Percentiles rank a stretch among this genome's conserved stretches.
These are phyloP conservation scores for Boletus pseudopeckii DNA, from an alignment of 768 basidiomycete genomes.

Conservation along the genomic window DNA sequence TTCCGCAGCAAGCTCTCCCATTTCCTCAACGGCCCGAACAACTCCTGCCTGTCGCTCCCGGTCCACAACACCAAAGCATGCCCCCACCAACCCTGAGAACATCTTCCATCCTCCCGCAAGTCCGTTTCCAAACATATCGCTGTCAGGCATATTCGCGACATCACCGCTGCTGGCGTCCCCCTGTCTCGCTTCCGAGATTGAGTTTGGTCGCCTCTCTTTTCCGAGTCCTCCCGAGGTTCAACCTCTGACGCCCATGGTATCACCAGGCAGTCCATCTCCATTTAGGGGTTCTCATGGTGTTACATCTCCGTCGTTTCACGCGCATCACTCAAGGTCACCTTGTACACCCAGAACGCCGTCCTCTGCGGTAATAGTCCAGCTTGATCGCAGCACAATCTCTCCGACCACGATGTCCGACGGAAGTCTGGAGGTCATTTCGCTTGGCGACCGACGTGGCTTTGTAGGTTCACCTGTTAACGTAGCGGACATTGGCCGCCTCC, in stretches of 20 bases:
- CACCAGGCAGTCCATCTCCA: slow-evolving; percentile 8
- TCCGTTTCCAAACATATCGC: slow-evolving; percentile 18
- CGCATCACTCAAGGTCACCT: slow-evolving; percentile 6
- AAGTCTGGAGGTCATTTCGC: slow-evolving; percentile 22
- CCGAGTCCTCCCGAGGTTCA: not conserved
- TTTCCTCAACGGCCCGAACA: not conserved
- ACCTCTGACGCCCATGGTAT: not conserved
- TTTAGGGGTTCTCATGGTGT: not conserved
- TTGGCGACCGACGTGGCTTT: slow-evolving; percentile 12
- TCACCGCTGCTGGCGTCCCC: not conserved
- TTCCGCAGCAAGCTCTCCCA: slow-evolving; percentile 5
- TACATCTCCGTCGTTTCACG: slow-evolving; percentile 1
- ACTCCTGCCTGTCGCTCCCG: slow-evolving; percentile 1
- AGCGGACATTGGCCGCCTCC: slow-evolving; percentile 11
- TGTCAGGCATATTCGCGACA: slow-evolving; percentile 18
- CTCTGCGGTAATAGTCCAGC: slow-evolving; percentile 9
- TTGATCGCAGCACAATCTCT: slow-evolving; percentile 25
- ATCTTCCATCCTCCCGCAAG: slow-evolving; percentile 14
- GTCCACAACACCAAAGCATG: slow-evolving; percentile 2
- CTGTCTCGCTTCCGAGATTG: not conserved
- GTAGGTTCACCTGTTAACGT: slow-evolving; percentile 6
- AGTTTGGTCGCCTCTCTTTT: not conserved
- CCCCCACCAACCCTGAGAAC: not conserved
- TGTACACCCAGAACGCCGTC: slow-evolving; percentile 12
- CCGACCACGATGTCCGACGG: slow-evolving; percentile 25